Base-by-base conservation (phyloP, 768 basidiomycete species). In the Hirschioporus abietinus region DNA sequence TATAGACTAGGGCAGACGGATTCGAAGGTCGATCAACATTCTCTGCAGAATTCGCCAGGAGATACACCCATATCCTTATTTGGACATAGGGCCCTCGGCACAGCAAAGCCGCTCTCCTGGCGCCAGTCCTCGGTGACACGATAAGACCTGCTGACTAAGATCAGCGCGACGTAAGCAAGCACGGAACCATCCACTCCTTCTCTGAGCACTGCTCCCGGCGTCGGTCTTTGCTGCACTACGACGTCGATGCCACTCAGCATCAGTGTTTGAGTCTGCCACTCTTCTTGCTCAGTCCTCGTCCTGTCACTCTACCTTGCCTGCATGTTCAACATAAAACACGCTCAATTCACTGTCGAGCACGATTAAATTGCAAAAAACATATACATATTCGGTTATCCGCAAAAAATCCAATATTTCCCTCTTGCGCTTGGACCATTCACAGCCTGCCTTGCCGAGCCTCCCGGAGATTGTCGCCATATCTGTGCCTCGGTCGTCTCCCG, bases 371-470 rank as follows among this genome's bases (percentile, higher is more conserved):
- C 42, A 52, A 52, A 52, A 52, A 52, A 52, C 12, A 52, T 52
- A 52, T 52, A 52, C 12, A 52, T 52, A 52, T 6, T 20, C 42
- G 15, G 42, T 52, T 52, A 52, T 52, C 42, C 42, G 42, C 42
- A 52, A 52, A 52, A 52, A 52, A 52, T 52, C 42, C 42, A 52
- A 52, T 52, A 52, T 52, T 52, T 52, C 42, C 42, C 42, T 52
- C 42, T 52, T 52, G 42, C 42, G 42, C 42, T 52, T 52, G 42
- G 42, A 52, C 42, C 42, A 52, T 52, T 20, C 42, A 12, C 42
- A 20, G 42, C 42, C 42, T 52, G 20, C 12, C 20, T 52, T 52
- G 42, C 42, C 42, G 42, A 52, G 15, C 5, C 42, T 52, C 42
- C 42, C 42, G 42, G 42, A 3, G 42, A 52, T 52, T 52, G 42